Evolutionary conservation across 192 early-diverging fungal genomes (phyloP).

Genomic region (Paraglomus occultum): DNA sequence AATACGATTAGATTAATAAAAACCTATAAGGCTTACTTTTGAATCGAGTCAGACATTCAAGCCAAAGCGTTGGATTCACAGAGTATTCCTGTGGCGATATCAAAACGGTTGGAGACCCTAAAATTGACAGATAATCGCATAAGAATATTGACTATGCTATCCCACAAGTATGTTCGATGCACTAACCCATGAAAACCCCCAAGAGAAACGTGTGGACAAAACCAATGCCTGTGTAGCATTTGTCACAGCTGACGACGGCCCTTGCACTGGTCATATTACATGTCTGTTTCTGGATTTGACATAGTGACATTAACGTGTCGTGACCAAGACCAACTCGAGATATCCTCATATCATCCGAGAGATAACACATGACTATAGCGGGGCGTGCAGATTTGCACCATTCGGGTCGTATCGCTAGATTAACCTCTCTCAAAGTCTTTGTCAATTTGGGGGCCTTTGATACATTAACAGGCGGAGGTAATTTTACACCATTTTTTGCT

Average conservation of each 20-base stretch:
- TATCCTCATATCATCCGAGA: slow-evolving; percentile 47
- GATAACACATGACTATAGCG: slow-evolving; percentile 60
- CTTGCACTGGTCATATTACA: slow-evolving; percentile 53
- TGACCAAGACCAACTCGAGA: slow-evolving; percentile 52
- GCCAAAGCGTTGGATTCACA: slow-evolving; percentile 38
- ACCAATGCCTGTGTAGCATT: slow-evolving; percentile 39
- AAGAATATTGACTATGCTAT: no score
- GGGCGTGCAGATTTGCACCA: slow-evolving; percentile 47
- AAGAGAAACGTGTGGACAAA: slow-evolving; percentile 40
- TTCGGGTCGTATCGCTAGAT: slow-evolving; percentile 48
- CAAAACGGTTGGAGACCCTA: slow-evolving; percentile 45
- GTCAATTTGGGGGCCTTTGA: slow-evolving; percentile 65
- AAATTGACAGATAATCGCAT: neutral
- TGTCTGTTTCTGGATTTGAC: slow-evolving; percentile 59
- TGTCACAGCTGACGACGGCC: slow-evolving; percentile 43
- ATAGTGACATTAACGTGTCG: slow-evolving; percentile 53
- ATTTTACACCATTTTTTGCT: slow-evolving; percentile 36
- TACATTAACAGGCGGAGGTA: slow-evolving; percentile 62
- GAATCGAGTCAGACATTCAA: slow-evolving; percentile 37
- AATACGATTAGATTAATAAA: neutral
- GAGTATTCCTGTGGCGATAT: slow-evolving; percentile 33
- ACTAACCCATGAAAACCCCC: slow-evolving; percentile 43
- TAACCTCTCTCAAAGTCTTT: slow-evolving; percentile 59
- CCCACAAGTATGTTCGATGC: neutral
- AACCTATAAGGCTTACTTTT: slow-evolving; percentile 35